These are phyloP conservation scores for Syncephalis plumigaleata DNA, from an alignment of 371 early-diverging fungal genomes.

Conservation along the genomic window DNA sequence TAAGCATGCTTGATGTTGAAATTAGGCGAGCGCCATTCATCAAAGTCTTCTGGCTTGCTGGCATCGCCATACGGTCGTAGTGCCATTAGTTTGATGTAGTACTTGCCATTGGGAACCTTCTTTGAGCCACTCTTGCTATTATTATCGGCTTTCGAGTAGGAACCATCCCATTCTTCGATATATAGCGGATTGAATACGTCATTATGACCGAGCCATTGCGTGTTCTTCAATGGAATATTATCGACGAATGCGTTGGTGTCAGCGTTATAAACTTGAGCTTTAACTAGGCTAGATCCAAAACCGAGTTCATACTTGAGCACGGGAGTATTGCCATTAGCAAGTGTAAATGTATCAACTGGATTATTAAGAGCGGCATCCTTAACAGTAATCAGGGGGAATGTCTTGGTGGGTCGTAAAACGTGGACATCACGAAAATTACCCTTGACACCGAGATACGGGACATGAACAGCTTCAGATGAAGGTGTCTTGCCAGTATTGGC, in stretches of 20 bases:
- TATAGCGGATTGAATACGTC: neutral
- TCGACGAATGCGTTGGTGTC: neutral
- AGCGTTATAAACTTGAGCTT: neutral
- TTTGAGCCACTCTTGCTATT: neutral
- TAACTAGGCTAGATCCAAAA: neutral
- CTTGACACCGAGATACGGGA: slow-evolving; percentile 34
- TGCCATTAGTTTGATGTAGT: neutral
- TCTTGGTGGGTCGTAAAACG: slow-evolving; percentile 16
- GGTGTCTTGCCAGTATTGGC: neutral
- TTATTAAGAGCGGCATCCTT: neutral
- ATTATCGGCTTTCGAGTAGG: too few species aligned
- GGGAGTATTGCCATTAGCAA: neutral
- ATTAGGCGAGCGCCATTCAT: slow-evolving; percentile 1
- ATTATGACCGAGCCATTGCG: neutral
- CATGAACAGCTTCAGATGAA: slow-evolving; percentile 10
- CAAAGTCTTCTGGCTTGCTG: neutral
- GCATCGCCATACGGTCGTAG: slow-evolving; percentile 2
- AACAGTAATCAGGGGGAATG: slow-evolving; percentile 5
- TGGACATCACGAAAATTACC: slow-evolving; percentile 26
- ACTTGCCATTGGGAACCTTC: neutral
- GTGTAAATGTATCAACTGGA: neutral
- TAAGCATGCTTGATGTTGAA: too few species aligned
- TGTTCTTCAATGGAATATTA: neutral
- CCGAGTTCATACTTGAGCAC: neutral
- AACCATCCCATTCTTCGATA: neutral